Conservation (phyloP, 352 stramenopile genomes). For the Phytophthora idaei region DNA sequence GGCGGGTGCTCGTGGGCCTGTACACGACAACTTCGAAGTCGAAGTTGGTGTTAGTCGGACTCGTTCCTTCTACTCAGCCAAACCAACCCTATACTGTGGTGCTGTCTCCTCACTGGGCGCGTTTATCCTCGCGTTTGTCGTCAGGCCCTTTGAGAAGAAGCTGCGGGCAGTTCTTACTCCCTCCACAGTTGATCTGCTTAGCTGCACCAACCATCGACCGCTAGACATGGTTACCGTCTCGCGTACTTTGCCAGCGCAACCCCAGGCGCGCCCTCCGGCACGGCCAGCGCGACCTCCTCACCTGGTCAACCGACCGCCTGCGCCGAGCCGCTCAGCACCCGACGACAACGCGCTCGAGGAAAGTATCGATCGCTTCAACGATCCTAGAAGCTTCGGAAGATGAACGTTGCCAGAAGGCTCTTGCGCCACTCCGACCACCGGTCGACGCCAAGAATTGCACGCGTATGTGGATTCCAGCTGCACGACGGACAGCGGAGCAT, state of each 20-base stretch:
- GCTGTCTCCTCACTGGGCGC: neutral
- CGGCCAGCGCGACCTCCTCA: neutral
- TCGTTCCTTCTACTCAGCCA: neutral
- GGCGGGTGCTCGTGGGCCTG: neutral
- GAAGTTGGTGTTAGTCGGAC: constrained; percentile 2
- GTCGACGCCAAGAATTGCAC: neutral
- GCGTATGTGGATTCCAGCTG: neutral
- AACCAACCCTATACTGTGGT: neutral
- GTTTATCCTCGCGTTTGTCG: neutral
- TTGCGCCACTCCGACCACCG: neutral
- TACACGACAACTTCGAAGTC: neutral
- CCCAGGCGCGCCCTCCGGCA: neutral
- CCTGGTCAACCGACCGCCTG: neutral
- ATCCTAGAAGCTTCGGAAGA: neutral
- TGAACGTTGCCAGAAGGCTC: neutral
- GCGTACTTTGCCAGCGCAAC: neutral
- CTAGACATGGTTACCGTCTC: neutral
- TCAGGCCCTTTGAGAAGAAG: constrained; percentile 1
- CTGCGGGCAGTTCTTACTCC: neutral
- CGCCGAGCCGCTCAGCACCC: neutral
- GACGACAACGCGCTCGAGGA: constrained; percentile 1
- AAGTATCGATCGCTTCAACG: neutral
- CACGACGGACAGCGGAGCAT: neutral
- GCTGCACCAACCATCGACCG: neutral
- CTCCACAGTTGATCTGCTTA: neutral